phyloP scores from a whole-genome alignment of 2,329 filamentous ascomycete genomes.

The Chrysoporthe cubensis region DNA sequence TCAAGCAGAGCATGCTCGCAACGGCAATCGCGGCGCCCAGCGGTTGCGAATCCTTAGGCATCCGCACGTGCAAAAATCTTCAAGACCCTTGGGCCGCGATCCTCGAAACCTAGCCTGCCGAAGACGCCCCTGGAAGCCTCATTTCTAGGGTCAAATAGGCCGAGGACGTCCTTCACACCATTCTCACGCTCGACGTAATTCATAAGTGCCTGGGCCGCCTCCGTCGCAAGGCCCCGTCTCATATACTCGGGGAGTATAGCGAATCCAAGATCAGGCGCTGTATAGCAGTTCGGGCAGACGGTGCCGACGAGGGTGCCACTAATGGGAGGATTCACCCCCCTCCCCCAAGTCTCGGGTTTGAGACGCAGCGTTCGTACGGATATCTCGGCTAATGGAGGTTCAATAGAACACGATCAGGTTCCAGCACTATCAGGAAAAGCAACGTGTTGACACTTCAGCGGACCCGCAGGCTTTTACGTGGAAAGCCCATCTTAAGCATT shows the following conservation, averaged over 20 bases:
- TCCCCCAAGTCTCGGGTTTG: not conserved
- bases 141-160: constrained; percentile 24
- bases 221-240: constrained; percentile 28
- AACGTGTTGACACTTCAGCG: not conserved
- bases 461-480: not conserved
- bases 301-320: constrained; percentile 33
- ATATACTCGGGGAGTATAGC: constrained; percentile 26
- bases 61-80: constrained; percentile 7
- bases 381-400: not conserved
- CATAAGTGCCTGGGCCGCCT: constrained; percentile 26
- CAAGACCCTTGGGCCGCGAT: constrained; percentile 21
- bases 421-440: not conserved
- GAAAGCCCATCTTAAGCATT: not conserved
- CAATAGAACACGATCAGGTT: not conserved
- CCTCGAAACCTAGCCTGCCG: constrained; percentile 27
- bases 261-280: constrained; percentile 28
- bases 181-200: constrained; percentile 17
- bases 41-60: too few species aligned
- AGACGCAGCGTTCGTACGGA: not conserved
- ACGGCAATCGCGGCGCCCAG: constrained; percentile 26
- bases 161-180: constrained; percentile 25
- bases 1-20: constrained; percentile 30
- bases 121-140: constrained; percentile 25
- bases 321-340: not conserved
- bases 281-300: constrained; percentile 31